These are phyloP conservation scores for Coemansia biformis DNA, from an alignment of 192 early-diverging fungal species.

Conservation along the genomic window DNA sequence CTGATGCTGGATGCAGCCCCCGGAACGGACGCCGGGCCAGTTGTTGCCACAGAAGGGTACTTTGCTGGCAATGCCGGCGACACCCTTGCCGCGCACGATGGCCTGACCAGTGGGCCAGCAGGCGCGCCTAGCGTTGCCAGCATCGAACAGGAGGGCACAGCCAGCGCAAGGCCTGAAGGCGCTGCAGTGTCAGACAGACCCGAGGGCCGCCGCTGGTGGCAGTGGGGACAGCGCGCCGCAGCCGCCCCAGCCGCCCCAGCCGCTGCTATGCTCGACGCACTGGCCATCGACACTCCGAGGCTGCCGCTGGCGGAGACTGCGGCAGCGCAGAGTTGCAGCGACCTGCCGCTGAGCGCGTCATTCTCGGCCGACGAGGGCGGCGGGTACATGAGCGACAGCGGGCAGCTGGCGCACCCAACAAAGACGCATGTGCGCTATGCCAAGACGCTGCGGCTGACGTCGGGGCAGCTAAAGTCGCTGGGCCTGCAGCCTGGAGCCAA, in stretches of 20 bases:
- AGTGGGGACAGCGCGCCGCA: slow-evolving; percentile 29
- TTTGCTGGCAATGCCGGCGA: no score
- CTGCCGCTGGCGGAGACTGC: no score
- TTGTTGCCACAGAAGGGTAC: not conserved
- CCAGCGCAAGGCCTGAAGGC: not conserved
- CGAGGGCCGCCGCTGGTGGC: slow-evolving; percentile 37
- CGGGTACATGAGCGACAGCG: slow-evolving; percentile 41
- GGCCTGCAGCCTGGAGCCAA: slow-evolving; percentile 82
- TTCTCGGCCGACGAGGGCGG: slow-evolving; percentile 2
- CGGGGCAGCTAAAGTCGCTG: slow-evolving; percentile 80
- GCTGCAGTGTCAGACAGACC: slow-evolving; percentile 7
- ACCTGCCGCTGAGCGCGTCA: not conserved
- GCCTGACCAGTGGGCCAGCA: not conserved
- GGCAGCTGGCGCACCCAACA: slow-evolving; percentile 12
- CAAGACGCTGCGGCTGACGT: slow-evolving; percentile 87
- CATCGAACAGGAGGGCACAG: no score
- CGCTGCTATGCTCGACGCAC: no score
- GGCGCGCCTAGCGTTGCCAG: not conserved
- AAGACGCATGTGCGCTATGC: slow-evolving; percentile 62
- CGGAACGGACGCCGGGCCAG: not conserved
- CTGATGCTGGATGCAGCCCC: not conserved
- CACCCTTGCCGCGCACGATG: no score
- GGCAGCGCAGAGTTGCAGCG: no score
- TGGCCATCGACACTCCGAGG: no score
- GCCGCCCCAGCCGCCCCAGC: not conserved